phyloP scores from a whole-genome alignment of 768 basidiomycete species.

The Mycena indigotica region DNA sequence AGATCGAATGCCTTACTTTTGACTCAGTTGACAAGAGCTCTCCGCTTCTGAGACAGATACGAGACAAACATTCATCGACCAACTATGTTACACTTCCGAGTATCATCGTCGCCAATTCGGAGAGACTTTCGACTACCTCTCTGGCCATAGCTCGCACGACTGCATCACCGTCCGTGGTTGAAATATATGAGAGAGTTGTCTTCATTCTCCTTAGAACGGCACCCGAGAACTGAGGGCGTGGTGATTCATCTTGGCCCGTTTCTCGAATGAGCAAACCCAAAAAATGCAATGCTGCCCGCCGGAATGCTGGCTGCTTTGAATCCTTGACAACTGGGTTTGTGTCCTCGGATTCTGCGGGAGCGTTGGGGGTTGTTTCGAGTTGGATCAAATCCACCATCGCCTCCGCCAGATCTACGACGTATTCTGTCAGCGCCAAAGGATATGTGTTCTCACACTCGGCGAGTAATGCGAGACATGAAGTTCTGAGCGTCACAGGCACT shows the following conservation, averaged over 20 bases:
- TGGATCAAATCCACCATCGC: conserved; percentile 80
- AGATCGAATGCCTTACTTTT: conserved; percentile 69
- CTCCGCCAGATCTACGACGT: conserved; percentile 59
- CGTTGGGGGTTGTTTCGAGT: conserved; percentile 50
- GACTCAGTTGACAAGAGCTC: conserved; percentile 74
- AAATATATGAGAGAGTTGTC: conserved; percentile 68
- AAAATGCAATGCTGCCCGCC: conserved; percentile 87
- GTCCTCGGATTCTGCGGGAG: conserved; percentile 37
- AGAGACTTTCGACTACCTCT: conserved; percentile 61
- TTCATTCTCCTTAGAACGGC: conserved; percentile 51
- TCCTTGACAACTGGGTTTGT: conserved; percentile 57
- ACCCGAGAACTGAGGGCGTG: conserved; percentile 34
- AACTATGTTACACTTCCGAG: conserved; percentile 23
- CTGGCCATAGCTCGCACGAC: conserved; percentile 76
- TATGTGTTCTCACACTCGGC: conserved; percentile 71
- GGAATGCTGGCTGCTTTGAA: conserved; percentile 74
- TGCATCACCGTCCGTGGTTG: conserved; percentile 69
- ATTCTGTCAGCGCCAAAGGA: conserved; percentile 62
- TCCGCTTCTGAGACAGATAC: conserved; percentile 92
- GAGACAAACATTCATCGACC: conserved; percentile 55
- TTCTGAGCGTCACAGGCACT: conserved; percentile 74
- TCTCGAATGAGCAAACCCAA: conserved; percentile 70
- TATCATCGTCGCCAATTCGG: conserved; percentile 50
- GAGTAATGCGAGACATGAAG: conserved; percentile 62
- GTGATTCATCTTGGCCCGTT: conserved; percentile 47